Conservation (phyloP, 208 protist species). For the Polymyxa betae region DNA sequence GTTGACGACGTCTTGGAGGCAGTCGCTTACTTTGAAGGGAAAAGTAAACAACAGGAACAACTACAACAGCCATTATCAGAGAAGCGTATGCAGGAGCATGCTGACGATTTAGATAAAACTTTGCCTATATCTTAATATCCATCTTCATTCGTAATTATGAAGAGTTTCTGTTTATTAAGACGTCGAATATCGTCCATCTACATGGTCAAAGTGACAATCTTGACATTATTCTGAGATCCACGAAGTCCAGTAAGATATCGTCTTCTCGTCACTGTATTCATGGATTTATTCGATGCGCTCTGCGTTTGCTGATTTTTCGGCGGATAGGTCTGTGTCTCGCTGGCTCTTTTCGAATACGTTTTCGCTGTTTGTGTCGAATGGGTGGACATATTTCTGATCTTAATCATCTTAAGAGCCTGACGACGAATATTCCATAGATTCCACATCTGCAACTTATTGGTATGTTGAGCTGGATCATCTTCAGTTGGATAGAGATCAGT, state of each 20-base stretch:
- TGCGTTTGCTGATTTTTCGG: not conserved
- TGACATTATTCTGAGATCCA: not conserved
- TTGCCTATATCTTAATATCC: too few species aligned
- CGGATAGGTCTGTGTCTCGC: conserved; percentile 28
- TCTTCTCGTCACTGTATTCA: not conserved
- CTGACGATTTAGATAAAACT: too few species aligned
- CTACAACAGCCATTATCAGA: too few species aligned
- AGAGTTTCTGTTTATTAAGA: too few species aligned
- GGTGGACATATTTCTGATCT: not conserved
- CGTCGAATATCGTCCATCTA: too few species aligned
- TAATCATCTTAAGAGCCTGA: not conserved
- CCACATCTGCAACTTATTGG: conserved; percentile 53
- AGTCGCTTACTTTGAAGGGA: conserved; percentile 47
- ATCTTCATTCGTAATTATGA: too few species aligned
- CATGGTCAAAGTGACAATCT: not conserved
- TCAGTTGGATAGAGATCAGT: conserved; percentile 53
- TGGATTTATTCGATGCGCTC: not conserved
- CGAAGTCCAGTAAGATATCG: not conserved
- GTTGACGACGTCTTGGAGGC: conserved; percentile 55
- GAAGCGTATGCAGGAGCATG: too few species aligned
- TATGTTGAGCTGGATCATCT: not conserved
- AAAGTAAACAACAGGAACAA: too few species aligned
- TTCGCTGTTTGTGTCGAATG: not conserved
- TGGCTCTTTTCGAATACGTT: not conserved
- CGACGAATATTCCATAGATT: conserved; percentile 57